These are phyloP conservation scores for Coccomyxa subellipsoidea DNA, from an alignment of 163 green algal species.

Conservation along the genomic window DNA sequence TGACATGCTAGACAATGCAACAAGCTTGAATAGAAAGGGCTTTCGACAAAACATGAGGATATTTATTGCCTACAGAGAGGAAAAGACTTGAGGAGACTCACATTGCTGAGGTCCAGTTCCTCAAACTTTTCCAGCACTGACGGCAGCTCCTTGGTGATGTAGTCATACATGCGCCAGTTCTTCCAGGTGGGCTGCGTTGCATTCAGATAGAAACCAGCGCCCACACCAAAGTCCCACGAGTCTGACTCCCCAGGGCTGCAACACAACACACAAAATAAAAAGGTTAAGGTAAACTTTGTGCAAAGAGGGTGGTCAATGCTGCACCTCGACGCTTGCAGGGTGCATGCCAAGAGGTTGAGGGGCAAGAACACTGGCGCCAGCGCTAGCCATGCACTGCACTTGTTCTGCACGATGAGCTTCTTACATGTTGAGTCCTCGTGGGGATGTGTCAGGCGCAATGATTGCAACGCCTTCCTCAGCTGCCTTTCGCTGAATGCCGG, in stretches of 20 bases:
- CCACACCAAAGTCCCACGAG: slow-evolving; percentile 89
- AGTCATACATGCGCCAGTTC: slow-evolving; percentile 92
- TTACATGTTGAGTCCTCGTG: slow-evolving; percentile 60
- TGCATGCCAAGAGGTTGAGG: too few relatives aligned
- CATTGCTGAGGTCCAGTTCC: slow-evolving; percentile 60
- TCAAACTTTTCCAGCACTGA: slow-evolving; percentile 57
- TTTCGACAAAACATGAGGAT: too few relatives aligned
- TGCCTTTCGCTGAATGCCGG: slow-evolving; percentile 63
- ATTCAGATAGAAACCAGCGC: slow-evolving; percentile 97
- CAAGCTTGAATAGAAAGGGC: too few relatives aligned
- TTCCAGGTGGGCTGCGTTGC: slow-evolving; percentile 76
- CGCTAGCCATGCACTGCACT: not conserved
- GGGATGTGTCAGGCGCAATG: slow-evolving; percentile 91
- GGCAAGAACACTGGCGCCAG: too few relatives aligned
- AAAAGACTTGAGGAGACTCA: too few relatives aligned
- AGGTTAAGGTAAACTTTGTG: too few relatives aligned
- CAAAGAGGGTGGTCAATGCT: too few relatives aligned
- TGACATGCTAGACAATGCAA: too few relatives aligned
- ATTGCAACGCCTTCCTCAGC: slow-evolving; percentile 73
- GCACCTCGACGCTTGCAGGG: too few relatives aligned
- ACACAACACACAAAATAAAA: not conserved
- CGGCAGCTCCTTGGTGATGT: slow-evolving; percentile 88
- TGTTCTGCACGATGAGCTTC: not conserved
- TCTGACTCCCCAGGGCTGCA: slow-evolving; percentile 54
- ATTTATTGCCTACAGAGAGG: too few relatives aligned